phyloP scores from a whole-genome alignment of 2,329 filamentous ascomycete species.

The Hypoxylon sp. region DNA sequence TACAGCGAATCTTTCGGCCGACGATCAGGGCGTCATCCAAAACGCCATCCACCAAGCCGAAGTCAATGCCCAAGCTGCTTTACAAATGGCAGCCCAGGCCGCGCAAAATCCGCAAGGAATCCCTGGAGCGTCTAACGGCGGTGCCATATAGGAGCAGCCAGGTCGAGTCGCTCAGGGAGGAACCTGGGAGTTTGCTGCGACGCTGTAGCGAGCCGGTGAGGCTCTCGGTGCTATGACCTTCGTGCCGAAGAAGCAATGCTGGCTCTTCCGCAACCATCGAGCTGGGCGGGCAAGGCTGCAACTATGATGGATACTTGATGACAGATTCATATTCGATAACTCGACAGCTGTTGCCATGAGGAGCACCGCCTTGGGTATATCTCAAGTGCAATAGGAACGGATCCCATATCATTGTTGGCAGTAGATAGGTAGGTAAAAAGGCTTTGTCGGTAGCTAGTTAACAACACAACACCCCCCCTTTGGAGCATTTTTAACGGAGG shows the following conservation, averaged over 20 bases:
- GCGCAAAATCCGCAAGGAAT: conserved; percentile 40
- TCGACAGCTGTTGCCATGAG: conserved; percentile 17
- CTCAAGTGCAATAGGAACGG: conserved; percentile 12
- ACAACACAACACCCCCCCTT: conserved; percentile 8
- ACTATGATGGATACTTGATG: conserved; percentile 27
- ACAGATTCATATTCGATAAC: conserved; percentile 12
- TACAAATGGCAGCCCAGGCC: conserved; percentile 41
- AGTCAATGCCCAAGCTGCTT: conserved; percentile 61
- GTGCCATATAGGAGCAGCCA: conserved; percentile 30
- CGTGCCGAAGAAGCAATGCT: conserved; percentile 16
- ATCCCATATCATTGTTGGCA: conserved; percentile 14
- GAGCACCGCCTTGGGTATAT: conserved; percentile 31
- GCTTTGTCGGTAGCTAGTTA: conserved; percentile 17
- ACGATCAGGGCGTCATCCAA: conserved; percentile 87
- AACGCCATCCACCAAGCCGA: conserved; percentile 81
- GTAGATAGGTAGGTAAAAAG: conserved; percentile 33
- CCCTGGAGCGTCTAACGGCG: conserved; percentile 34
- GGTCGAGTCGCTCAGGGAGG: not conserved
- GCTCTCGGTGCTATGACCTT: conserved; percentile 7
- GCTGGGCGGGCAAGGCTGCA: conserved; percentile 18
- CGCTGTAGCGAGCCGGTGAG: not conserved
- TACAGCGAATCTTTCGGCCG: conserved; percentile 81
- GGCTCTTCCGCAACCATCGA: conserved; percentile 20
- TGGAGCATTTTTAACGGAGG: conserved; percentile 9
- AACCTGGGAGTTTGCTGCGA: not conserved